Evolutionary conservation across 2,329 filamentous ascomycete species (phyloP), one percentile per base, ranked within the genome.

Genomic region (Xylariaceae sp.): DNA sequence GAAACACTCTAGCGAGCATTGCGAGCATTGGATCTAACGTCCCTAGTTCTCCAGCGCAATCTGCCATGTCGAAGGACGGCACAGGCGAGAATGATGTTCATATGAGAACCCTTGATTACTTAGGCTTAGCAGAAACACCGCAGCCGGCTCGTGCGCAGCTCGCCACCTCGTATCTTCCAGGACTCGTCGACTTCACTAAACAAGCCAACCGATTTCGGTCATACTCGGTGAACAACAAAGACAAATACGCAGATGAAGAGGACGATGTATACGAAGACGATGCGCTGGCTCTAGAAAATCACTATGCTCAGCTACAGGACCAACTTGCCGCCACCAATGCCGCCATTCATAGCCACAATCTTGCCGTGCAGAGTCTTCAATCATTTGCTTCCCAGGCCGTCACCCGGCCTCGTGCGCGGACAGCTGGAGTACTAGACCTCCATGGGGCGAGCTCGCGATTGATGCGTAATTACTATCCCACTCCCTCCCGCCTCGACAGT

Each of bases 211-310:
- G 94, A 50, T 95, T 97, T 77, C 85, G 94, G 46, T 99, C 94
- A 1, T 97, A 96, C 71, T 99, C 94, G 0, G 94, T 99, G 61
- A 99, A 99, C 72, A 95, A 95, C 53, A 96, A 95, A 72, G 92
- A 97, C 70, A 95, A 94, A 71, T 97, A 97, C 65, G 91, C 88
- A 2, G 90, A 95, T 64, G 87, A 90, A 46, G 91, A 95, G 50
- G 87, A 91, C 30, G 87, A 91, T 57, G 86, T 89, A 12, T 89
- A 88, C 57, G 85, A 80, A 55, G 85, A 80, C 39, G 78, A 78
- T 27, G 68, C 74, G 55, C 68, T 81, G 51, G 72, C 73, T 26
- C 73, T 81, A 44, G 80, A 84, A 56, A 77, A 67, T 57, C 77
- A 83, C 50, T 83, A 83, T 57, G 83, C 81, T 30, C 74, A 79